These are phyloP conservation scores for Mycena metata DNA, from an alignment of 768 basidiomycete genomes.

Conservation along the genomic window DNA sequence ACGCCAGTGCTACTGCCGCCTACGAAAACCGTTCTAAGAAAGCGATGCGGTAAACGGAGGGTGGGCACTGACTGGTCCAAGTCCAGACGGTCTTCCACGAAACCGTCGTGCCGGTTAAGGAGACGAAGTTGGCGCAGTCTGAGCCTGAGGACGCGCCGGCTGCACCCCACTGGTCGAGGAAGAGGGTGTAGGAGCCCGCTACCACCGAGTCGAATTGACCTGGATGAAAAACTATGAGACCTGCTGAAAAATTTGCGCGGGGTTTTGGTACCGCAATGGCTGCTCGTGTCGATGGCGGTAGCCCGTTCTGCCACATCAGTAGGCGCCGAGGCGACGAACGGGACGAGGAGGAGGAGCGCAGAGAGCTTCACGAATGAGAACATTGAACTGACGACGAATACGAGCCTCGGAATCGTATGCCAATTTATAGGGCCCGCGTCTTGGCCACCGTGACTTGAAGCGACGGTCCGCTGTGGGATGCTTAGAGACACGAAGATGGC, in stretches of 20 bases:
- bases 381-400: slow-evolving; percentile 10
- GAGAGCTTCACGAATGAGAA: slow-evolving; percentile 18
- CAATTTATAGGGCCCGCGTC: slow-evolving; percentile 11
- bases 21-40: not conserved
- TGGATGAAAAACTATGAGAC: not conserved
- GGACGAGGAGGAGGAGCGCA: slow-evolving; percentile 24
- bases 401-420: not conserved
- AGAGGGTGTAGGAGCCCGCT: slow-evolving; percentile 25
- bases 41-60: not conserved
- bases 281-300: slow-evolving; percentile 27
- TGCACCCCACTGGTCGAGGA: slow-evolving; percentile 33
- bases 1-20: slow-evolving; percentile 59
- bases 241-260: too few relatives aligned
- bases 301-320: slow-evolving; percentile 12
- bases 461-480: slow-evolving; percentile 18
- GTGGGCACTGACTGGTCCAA: slow-evolving; percentile 44
- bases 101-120: slow-evolving; percentile 46
- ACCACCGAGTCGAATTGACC: slow-evolving; percentile 22
- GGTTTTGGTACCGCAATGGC: slow-evolving; percentile 25
- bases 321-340: slow-evolving; percentile 18
- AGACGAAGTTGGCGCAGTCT: slow-evolving; percentile 55
- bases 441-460: slow-evolving; percentile 6
- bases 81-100: slow-evolving; percentile 57
- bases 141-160: slow-evolving; percentile 50
- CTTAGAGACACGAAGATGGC: too few relatives aligned